Evolutionary conservation across 441 rosid species (phyloP), one percentile per base, ranked within the genome.

Genomic region (Dalechampia spathulata): DNA sequence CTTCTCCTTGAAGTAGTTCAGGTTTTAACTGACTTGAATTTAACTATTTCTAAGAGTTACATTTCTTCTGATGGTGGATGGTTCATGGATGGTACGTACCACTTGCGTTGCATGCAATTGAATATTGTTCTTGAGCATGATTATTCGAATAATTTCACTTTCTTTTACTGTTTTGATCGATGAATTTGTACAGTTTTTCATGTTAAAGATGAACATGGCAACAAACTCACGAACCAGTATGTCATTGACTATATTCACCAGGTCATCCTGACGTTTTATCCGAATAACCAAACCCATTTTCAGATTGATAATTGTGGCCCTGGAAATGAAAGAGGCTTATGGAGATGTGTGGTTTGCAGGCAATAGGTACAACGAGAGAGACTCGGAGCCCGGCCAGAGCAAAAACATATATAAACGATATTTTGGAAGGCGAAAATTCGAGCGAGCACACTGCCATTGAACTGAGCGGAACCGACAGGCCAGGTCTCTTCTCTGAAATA

Each of bases 401-500:
- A 19, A 37, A 53, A 44, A 45, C 70, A 22, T 61, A 49, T 39
- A 37, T 63, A 21, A 68, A 68, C 60, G 62, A 68, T 20, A 43
- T 61, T 23, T 56, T 50, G 30, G 60, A 50, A 7, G 32, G 69
- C 17, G 73, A 70, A 14, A 56, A 61, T 23, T 48, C 45, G 7
- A 61, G 28, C 51, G 83, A 78, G 60, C 87, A 77, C 61, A 84
- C 87, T 0, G 79, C 83, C 1, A 82, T 87, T 7, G 96, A 87
- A 64, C 65, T 87, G 72, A 75, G 77, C 0, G 96, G 90, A 1
- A 70, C 78, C 0, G 96, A 87, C 44, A 49, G 90, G 14, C 90
- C 92, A 0, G 92, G 92, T 0, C 86, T 87, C 37, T 76, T 87
- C 74, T 85, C 96, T 0, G 96, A 87, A 70, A 82, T 87, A 47